Percentiles rank a stretch among this genome's conserved stretches.
Evolutionary conservation across 352 stramenopile species (phyloP).

Genomic region (Phytopythium mirpurense): DNA sequence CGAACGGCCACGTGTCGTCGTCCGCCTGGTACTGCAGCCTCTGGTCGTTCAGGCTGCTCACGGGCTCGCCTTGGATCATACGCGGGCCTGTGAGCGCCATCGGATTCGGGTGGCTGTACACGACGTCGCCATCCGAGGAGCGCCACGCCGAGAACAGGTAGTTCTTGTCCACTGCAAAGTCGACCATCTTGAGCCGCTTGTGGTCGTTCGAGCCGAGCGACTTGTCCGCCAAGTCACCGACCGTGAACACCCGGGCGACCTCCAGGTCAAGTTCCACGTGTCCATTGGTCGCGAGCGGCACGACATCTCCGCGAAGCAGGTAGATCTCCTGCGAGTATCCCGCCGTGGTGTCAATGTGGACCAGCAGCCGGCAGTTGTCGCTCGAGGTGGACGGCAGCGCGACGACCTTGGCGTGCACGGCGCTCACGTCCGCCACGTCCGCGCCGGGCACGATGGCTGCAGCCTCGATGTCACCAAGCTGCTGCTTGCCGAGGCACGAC

Average conservation of each 20-base stretch:
- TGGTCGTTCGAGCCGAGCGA: slow-evolving; percentile 10
- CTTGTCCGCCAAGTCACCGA: slow-evolving; percentile 10
- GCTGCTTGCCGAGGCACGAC: slow-evolving; percentile 58
- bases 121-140: slow-evolving; percentile 45
- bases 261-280: slow-evolving; percentile 38
- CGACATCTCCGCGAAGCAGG: slow-evolving; percentile 52
- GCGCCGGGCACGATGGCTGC: slow-evolving; percentile 2
- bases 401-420: slow-evolving; percentile 50
- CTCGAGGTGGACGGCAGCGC: slow-evolving; percentile 45
- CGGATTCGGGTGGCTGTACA: slow-evolving; percentile 61
- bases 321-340: slow-evolving; percentile 56
- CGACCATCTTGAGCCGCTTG: slow-evolving; percentile 56
- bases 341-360: slow-evolving; percentile 58
- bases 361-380: slow-evolving; percentile 53
- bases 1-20: slow-evolving; percentile 52
- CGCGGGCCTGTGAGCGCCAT: slow-evolving; percentile 64
- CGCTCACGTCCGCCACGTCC: slow-evolving; percentile 20
- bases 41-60: slow-evolving; percentile 53
- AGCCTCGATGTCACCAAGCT: slow-evolving; percentile 23
- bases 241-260: slow-evolving; percentile 48
- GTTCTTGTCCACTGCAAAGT: slow-evolving; percentile 66
- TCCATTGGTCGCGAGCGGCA: slow-evolving; percentile 15
- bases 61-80: slow-evolving; percentile 38
- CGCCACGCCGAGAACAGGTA: slow-evolving; percentile 72
- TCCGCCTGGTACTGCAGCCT: slow-evolving; percentile 62